phyloP scores from a whole-genome alignment of 225 moss, liverwort and hornwort genomes.

The Pleurozium schreberi region DNA sequence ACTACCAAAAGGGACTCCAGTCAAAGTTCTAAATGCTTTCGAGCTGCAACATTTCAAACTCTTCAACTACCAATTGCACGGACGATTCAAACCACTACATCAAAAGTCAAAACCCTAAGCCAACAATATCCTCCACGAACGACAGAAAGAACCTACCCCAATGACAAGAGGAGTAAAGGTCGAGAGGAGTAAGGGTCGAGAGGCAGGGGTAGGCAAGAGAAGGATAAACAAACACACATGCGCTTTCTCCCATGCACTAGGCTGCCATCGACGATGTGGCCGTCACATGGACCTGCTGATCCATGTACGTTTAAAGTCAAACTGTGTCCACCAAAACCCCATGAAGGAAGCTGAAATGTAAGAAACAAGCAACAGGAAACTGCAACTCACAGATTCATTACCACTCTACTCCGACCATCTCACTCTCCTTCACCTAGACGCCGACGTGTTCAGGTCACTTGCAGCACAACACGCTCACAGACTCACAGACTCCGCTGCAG shows the following conservation, averaged over 20 bases:
- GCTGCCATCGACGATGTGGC: conserved; percentile 99
- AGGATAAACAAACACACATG: conserved; percentile 99
- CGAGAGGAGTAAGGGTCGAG: conserved; percentile 67
- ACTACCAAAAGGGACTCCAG: neutral
- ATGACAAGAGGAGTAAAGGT: no score
- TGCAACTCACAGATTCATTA: conserved; percentile 43
- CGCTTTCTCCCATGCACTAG: conserved; percentile 99
- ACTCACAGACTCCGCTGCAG: conserved; percentile 38
- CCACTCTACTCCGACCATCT: conserved; percentile 29
- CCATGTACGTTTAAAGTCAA: conserved; percentile 99
- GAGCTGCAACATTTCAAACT: conserved; percentile 3
- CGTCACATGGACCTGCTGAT: conserved; percentile 99
- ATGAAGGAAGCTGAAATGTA: conserved; percentile 81
- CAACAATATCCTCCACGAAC: neutral
- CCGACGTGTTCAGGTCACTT: conserved; percentile 11
- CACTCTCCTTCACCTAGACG: conserved; percentile 6
- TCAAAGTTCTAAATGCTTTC: neutral
- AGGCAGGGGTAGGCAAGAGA: conserved; percentile 99
- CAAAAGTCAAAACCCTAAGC: neutral
- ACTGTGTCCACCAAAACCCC: conserved; percentile 99
- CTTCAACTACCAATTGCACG: neutral
- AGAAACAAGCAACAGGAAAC: conserved; percentile 81
- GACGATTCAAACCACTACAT: neutral
- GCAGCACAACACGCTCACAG: conserved; percentile 42
- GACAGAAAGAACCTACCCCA: neutral